These are phyloP conservation scores for Calonectria pauciramosa DNA, from an alignment of 2,329 filamentous ascomycete species.

Conservation along the genomic window DNA sequence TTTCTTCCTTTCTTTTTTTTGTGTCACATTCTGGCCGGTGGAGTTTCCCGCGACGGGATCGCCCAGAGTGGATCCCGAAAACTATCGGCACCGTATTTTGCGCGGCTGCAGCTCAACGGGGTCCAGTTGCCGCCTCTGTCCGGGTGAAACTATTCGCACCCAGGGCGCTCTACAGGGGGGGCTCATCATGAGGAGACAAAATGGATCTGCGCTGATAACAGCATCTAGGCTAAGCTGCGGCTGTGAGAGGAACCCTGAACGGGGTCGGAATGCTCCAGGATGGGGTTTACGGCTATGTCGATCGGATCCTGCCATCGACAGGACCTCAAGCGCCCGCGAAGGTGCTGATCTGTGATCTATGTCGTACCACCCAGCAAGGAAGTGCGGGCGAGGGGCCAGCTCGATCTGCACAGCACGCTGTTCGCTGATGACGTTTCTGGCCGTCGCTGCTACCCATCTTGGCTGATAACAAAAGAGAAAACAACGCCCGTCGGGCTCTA, in stretches of 20 bases:
- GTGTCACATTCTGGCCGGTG: conserved; percentile 9
- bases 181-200: neutral
- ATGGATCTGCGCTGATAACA: neutral
- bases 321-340: neutral
- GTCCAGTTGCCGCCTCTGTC: conserved; percentile 1
- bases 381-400: neutral
- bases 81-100: neutral
- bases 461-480: neutral
- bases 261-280: neutral
- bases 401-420: neutral
- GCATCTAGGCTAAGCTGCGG: conserved; percentile 3
- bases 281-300: conserved; percentile 12
- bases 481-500: conserved; percentile 1
- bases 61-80: neutral
- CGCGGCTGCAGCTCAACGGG: conserved; percentile 1
- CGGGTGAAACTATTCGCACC: conserved; percentile 14
- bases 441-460: neutral
- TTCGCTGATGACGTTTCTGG: neutral
- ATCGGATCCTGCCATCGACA: conserved; percentile 13
- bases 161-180: neutral
- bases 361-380: conserved; percentile 2
- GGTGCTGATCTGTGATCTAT: conserved; percentile 16
- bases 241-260: neutral
- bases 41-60: conserved; percentile 16
- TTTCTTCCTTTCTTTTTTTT: neutral